phyloP scores from a whole-genome alignment of 2,329 filamentous ascomycete genomes.

The Fusarium sp. region DNA sequence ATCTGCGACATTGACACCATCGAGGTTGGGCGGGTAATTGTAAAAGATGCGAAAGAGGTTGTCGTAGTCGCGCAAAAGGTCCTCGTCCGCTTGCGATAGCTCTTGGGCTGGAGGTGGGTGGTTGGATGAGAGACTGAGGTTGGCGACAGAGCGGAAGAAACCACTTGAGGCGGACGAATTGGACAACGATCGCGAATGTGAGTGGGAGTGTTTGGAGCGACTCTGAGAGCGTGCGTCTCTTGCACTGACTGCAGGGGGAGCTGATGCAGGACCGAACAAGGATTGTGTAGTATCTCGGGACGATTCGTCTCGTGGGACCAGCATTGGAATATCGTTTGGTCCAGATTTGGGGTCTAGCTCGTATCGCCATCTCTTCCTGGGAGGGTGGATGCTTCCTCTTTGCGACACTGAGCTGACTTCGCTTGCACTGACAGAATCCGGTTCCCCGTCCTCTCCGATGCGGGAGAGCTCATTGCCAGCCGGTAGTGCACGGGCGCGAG shows the following conservation, averaged over 20 bases:
- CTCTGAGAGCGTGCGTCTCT: constrained; percentile 58
- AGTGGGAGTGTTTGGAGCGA: constrained; percentile 38
- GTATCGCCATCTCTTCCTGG: constrained; percentile 78
- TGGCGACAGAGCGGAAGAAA: constrained; percentile 90
- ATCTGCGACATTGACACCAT: constrained; percentile 87
- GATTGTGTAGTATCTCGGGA: constrained; percentile 40
- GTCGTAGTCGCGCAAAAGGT: constrained; percentile 90
- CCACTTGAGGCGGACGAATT: constrained; percentile 50
- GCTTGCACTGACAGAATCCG: constrained; percentile 32
- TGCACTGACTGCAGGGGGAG: constrained; percentile 33
- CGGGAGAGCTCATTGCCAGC: constrained; percentile 60
- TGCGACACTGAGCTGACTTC: constrained; percentile 34
- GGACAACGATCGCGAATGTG: constrained; percentile 62
- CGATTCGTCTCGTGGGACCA: constrained; percentile 77
- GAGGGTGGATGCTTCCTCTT: constrained; percentile 15
- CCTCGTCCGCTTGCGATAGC: constrained; percentile 70
- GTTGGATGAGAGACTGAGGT: constrained; percentile 65
- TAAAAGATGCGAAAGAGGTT: constrained; percentile 97
- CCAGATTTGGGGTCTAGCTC: constrained; percentile 81
- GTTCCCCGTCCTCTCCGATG: constrained; percentile 57
- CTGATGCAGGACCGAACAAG: constrained; percentile 45
- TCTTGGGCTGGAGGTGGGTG: constrained; percentile 56
- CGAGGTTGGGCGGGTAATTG: constrained; percentile 85
- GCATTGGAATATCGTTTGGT: constrained; percentile 83
- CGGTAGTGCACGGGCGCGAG: constrained; percentile 45